A percentile compares a stretch with the other conserved stretches of the same genome.
Conservation (phyloP, 2,329 filamentous ascomycete genomes). For the Pseudopyricularia cyperi region DNA sequence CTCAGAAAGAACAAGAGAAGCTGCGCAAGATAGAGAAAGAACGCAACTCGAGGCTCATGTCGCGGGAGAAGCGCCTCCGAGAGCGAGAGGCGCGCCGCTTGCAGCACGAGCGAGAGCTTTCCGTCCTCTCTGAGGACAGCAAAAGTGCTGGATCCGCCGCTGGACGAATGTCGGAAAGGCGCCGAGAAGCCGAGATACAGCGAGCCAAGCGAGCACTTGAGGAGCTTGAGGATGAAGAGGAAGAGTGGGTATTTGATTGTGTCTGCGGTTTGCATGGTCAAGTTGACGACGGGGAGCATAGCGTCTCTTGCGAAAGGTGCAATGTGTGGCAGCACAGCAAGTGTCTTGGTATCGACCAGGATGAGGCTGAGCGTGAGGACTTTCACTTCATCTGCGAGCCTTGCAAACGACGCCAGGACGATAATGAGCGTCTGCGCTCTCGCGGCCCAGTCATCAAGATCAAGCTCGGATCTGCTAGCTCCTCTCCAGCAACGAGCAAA, state of each 20-base stretch:
- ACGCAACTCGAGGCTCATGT: slow-evolving; percentile 66
- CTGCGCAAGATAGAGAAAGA: slow-evolving; percentile 51
- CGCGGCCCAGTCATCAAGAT: slow-evolving; percentile 31
- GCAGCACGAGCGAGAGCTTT: slow-evolving; percentile 74
- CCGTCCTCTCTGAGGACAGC: slow-evolving; percentile 64
- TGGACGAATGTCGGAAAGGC: slow-evolving; percentile 61
- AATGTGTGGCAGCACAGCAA: slow-evolving; percentile 96
- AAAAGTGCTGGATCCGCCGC: slow-evolving; percentile 41
- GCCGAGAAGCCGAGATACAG: slow-evolving; percentile 71
- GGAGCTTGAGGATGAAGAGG: slow-evolving; percentile 55
- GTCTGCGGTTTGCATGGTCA: slow-evolving; percentile 82
- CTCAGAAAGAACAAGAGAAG: slow-evolving; percentile 53
- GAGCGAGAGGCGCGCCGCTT: slow-evolving; percentile 75
- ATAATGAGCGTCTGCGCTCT: slow-evolving; percentile 44
- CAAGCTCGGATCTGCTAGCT: slow-evolving; percentile 24
- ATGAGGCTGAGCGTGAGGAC: slow-evolving; percentile 69
- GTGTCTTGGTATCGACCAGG: slow-evolving; percentile 68
- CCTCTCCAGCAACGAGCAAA: slow-evolving; percentile 5
- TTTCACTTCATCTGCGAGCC: slow-evolving; percentile 78
- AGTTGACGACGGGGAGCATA: slow-evolving; percentile 88
- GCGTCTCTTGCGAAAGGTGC: slow-evolving; percentile 85
- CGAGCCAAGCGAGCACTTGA: slow-evolving; percentile 65
- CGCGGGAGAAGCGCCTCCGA: slow-evolving; percentile 71
- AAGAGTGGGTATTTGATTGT: slow-evolving; percentile 92
- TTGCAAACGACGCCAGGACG: slow-evolving; percentile 58